Evolutionary conservation across 1,284 basidiomycete genomes (phyloP).

Genomic region (Mycena sp.): DNA sequence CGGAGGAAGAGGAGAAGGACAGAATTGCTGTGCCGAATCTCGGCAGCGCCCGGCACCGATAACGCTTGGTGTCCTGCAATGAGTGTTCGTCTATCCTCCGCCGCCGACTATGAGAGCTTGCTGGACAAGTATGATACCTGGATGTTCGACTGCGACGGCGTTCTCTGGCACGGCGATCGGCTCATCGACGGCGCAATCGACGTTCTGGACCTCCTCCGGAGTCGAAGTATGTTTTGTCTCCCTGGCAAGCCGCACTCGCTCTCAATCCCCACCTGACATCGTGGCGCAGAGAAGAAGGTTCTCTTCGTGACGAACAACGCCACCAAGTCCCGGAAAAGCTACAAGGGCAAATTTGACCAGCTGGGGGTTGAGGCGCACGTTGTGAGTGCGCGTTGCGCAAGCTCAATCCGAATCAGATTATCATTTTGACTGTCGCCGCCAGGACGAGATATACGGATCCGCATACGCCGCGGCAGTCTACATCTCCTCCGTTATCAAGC

Average conservation of each 20-base stretch:
- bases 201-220: conserved; percentile 76
- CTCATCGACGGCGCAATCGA: conserved; percentile 83
- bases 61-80: conserved; percentile 39
- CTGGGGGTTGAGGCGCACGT: conserved; percentile 88
- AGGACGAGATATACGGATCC: conserved; percentile 97
- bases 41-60: conserved; percentile 14
- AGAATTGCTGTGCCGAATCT: neutral
- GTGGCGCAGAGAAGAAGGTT: conserved; percentile 79
- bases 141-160: conserved; percentile 97
- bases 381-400: conserved; percentile 59
- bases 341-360: conserved; percentile 92
- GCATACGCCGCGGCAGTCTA: conserved; percentile 96
- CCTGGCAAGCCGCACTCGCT: conserved; percentile 10
- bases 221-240: conserved; percentile 61
- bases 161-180: conserved; percentile 90
- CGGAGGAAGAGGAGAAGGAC: neutral
- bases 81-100: conserved; percentile 54
- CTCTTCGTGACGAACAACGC: conserved; percentile 99
- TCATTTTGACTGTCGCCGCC: conserved; percentile 12
- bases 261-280: conserved; percentile 8
- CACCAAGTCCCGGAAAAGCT: conserved; percentile 89
- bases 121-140: conserved; percentile 90
- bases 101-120: conserved; percentile 66
- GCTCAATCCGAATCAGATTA: conserved; percentile 12
- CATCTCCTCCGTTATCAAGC: conserved; percentile 88